Percentiles rank a stretch among this genome's conserved stretches.
Conservation (phyloP, 148 eudicot species). For the Rheum nobile region DNA sequence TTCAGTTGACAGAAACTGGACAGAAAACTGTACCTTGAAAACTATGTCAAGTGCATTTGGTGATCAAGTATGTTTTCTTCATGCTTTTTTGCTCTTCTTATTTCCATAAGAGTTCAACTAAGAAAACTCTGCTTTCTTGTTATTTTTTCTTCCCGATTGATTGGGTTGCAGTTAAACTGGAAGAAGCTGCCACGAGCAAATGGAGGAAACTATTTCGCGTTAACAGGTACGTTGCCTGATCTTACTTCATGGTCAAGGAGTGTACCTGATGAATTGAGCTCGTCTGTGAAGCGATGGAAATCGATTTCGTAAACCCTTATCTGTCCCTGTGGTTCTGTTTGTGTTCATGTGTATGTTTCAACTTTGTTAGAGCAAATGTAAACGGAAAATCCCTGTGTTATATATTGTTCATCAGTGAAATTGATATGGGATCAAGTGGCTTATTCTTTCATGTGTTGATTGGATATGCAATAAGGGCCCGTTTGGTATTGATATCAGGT, state of each 20-base stretch:
- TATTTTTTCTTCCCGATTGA: neutral
- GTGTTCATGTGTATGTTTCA: neutral
- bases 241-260: neutral
- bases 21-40: conserved; percentile 40
- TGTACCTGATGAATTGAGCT: conserved; percentile 2
- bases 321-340: neutral
- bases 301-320: neutral
- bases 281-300: conserved; percentile 4
- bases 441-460: neutral
- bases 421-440: neutral
- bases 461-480: too few species aligned
- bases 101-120: neutral
- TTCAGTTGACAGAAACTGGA: conserved; percentile 28
- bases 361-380: neutral
- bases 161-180: conserved; percentile 6
- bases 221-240: conserved; percentile 7
- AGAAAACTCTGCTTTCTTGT: neutral
- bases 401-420: neutral
- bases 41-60: conserved; percentile 65
- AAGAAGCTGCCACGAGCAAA: conserved; percentile 7
- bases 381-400: neutral
- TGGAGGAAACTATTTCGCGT: conserved; percentile 7
- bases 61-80: conserved; percentile 13
- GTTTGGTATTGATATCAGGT: too few species aligned
- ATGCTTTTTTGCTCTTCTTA: neutral